These are phyloP conservation scores for Ambrosia hybrid DNA, from an alignment of 140 eudicot genomes.

Conservation along the genomic window DNA sequence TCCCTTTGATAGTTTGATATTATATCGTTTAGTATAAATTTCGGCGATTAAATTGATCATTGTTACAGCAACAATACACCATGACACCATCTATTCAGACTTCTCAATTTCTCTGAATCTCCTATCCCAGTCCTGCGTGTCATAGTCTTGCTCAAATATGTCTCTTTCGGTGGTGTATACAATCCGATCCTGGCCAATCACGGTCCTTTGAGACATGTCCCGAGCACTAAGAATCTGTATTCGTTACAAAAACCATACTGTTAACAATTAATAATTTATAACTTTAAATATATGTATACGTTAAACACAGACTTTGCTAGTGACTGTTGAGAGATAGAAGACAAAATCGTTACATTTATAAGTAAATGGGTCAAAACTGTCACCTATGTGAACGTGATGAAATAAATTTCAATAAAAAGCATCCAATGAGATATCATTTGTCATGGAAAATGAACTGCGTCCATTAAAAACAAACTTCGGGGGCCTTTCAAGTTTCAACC, in stretches of 20 bases:
- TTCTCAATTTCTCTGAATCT: slow-evolving; percentile 73
- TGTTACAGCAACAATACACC: not conserved
- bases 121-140: slow-evolving; percentile 77
- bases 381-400: too few species aligned
- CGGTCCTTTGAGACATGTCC: slow-evolving; percentile 83
- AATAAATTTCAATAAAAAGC: too few species aligned
- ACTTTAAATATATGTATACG: not conserved
- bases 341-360: too few species aligned
- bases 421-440: too few species aligned
- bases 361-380: too few species aligned
- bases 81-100: slow-evolving; percentile 25
- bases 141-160: slow-evolving; percentile 78
- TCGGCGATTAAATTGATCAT: not conserved
- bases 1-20: too few species aligned
- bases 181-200: slow-evolving; percentile 74
- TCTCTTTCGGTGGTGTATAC: slow-evolving; percentile 90
- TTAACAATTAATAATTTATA: not conserved
- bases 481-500: too few species aligned
- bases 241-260: not conserved
- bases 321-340: too few species aligned
- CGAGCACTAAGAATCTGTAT: slow-evolving; percentile 87
- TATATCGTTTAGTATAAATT: too few species aligned
- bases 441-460: too few species aligned
- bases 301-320: not conserved
- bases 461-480: too few species aligned